Conservation (phyloP, 176 grass and related monocot species). For the Alopecurus myosuroides region DNA sequence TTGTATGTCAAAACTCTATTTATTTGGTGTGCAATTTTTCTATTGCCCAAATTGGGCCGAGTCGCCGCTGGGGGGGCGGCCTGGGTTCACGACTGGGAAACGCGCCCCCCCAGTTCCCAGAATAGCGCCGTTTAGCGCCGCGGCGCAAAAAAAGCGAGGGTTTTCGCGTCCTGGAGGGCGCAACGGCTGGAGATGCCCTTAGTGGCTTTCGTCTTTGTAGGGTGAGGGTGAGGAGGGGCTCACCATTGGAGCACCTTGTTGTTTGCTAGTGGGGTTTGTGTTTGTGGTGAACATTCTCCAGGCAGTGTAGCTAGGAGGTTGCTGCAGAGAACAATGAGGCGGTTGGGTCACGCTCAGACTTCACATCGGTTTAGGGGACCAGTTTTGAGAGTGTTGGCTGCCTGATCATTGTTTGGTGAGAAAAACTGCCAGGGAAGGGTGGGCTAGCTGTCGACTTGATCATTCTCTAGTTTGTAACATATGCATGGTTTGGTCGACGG, state of each 20-base stretch:
- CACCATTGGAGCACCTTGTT: not conserved
- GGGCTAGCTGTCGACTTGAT: not conserved
- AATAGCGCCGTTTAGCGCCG: no score
- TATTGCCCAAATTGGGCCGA: no score
- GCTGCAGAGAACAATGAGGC: not conserved
- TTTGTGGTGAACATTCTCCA: slow-evolving; percentile 8
- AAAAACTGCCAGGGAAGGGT: not conserved
- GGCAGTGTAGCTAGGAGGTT: not conserved
- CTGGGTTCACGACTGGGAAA: no score
- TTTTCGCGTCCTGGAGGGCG: no score
- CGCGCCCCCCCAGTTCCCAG: no score
- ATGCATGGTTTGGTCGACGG: not conserved
- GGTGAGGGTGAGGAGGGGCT: not conserved
- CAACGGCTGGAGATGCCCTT: no score
- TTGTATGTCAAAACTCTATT: no score
- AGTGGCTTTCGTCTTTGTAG: not conserved
- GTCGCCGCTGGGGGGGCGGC: no score
- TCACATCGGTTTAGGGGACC: not conserved
- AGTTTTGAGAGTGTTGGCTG: not conserved
- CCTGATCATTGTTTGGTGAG: not conserved
- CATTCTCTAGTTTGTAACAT: not conserved
- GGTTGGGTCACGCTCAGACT: not conserved
- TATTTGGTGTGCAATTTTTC: no score
- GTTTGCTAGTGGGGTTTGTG: not conserved
- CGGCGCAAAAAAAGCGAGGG: no score